Evolutionary conservation across 2,329 filamentous ascomycete genomes (phyloP), one percentile per base, ranked within the genome.

Genomic region (Colletotrichum musicola): DNA sequence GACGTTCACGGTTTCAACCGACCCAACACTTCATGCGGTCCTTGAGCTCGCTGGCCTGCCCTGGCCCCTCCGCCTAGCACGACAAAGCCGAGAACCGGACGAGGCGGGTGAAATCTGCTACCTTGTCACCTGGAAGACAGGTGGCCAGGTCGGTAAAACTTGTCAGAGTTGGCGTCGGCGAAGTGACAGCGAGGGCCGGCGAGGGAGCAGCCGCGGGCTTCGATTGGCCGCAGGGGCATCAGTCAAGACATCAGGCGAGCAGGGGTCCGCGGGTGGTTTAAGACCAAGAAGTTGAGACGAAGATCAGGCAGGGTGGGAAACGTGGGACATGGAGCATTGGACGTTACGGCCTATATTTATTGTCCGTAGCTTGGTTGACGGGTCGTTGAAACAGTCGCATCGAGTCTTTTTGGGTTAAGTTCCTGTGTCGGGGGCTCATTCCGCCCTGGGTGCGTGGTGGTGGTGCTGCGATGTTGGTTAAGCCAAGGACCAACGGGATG

Each of bases 241-340:
- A 46, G 47, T 46, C 62, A 65, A 53, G 54, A 62, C 22, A 66
- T 63, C 58, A 64, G 51, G 66, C 57, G 59, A 58, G 66, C 44
- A 54, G 46, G 54, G 54, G 51, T 13, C n/a, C 30, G 30, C 30
- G 30, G 30, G 44, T 10, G 18, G 18, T 30, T 14, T n/a, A 30
- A 18, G 18, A 27, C 20, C 40, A n/a, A 18, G 13, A 35, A 54
- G 62, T 58, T 69, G 67, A 62, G 67, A 69, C 67, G 67, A 53
- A 63, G 67, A 69, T 63, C 63, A 63, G 63, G 67, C 57, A 69
- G 46, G 42, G 49, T 55, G 55, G 47, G 61, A 64, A 65, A 64
- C 64, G 46, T 54, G 64, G 64, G 64, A 49, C 40, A 51, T 54
- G 66, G 55, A 38, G 66, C 66, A 53, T 56, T 56, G 55, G 55